Conservation (phyloP, 129 eudicot genomes). For the Centrapalus pauciflorus region DNA sequence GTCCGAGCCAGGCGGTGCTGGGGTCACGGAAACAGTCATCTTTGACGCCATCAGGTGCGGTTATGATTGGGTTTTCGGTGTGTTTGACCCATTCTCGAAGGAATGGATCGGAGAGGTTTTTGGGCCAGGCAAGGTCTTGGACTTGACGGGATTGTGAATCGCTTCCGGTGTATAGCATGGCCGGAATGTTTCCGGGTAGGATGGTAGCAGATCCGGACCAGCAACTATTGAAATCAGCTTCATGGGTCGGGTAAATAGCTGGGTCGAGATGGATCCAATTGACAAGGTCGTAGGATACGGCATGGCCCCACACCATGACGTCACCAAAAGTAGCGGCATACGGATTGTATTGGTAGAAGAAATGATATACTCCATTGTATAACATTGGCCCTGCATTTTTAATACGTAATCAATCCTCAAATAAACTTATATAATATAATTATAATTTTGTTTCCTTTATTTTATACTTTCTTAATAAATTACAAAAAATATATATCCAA, state of each 20-base stretch:
- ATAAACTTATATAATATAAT: too few species aligned
- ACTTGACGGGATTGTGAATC: constrained; percentile 32
- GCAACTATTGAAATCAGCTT: constrained; percentile 27
- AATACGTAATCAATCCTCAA: too few species aligned
- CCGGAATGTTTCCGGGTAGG: constrained; percentile 30
- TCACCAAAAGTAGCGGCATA: constrained; percentile 27
- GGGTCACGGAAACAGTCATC: constrained; percentile 40
- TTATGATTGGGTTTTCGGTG: constrained; percentile 23
- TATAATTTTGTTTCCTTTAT: too few species aligned
- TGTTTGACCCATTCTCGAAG: constrained; percentile 35
- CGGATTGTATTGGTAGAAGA: constrained; percentile 39
- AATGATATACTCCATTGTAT: constrained; percentile 36
- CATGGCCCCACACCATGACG: constrained; percentile 30
- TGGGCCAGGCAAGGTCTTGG: constrained; percentile 34
- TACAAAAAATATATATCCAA: too few species aligned
- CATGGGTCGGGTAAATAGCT: constrained; percentile 38
- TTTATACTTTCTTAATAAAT: too few species aligned
- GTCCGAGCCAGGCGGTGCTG: constrained; percentile 38
- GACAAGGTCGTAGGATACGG: constrained; percentile 33
- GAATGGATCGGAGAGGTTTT: constrained; percentile 34
- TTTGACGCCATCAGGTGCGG: constrained; percentile 36
- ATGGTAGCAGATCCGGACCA: constrained; percentile 45
- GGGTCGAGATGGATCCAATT: constrained; percentile 46
- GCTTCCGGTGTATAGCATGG: constrained; percentile 34
- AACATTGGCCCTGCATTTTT: constrained; percentile 30